phyloP scores from a whole-genome alignment of 2,329 filamentous ascomycete genomes.

The Talaromyces sp. region DNA sequence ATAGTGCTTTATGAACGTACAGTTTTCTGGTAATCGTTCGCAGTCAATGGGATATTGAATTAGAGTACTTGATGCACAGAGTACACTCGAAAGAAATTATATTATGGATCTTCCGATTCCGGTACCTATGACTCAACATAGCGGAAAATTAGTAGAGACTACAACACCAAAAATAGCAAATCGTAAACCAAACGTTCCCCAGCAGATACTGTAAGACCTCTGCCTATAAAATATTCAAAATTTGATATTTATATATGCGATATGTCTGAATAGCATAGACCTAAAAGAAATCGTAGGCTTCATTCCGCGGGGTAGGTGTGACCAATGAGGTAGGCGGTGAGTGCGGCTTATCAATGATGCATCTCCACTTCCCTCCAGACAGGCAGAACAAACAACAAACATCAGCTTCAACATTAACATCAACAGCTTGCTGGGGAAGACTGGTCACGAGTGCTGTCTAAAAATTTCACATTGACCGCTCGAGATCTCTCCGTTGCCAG shows the following conservation, averaged over 20 bases:
- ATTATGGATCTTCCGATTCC: constrained; percentile 1
- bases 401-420: background rate
- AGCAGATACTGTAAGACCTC: background rate
- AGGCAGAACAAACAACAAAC: background rate
- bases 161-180: background rate
- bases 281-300: background rate
- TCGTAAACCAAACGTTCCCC: background rate
- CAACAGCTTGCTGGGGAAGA: background rate
- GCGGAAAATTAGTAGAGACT: background rate
- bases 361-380: constrained; percentile 4
- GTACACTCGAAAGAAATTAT: background rate
- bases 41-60: background rate
- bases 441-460: background rate
- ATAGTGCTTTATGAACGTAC: background rate
- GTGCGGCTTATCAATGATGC: constrained; percentile 16
- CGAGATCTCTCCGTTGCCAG: background rate
- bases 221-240: background rate
- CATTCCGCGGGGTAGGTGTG: constrained; percentile 9
- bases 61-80: background rate
- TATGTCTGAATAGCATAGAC: background rate
- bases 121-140: background rate
- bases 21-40: background rate
- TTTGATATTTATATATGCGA: background rate
- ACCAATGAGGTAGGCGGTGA: constrained; percentile 16
- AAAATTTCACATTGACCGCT: background rate